Conservation (phyloP, 2,329 filamentous ascomycete genomes). For the Sclerotinia nivalis region DNA sequence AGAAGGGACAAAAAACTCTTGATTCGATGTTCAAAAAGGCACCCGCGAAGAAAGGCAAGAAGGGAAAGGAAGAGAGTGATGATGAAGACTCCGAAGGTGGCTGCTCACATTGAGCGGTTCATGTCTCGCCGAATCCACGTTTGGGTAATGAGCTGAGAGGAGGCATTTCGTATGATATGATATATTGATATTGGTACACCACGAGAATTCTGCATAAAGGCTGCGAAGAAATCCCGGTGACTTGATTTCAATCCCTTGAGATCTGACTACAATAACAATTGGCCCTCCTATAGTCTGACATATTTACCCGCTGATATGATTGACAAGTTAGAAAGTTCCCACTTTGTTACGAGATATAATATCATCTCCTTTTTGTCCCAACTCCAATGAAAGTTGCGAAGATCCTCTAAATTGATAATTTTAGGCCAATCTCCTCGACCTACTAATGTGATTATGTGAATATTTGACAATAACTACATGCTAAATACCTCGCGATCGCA, state of each 20-base stretch:
- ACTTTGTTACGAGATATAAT: neutral
- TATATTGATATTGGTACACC: conserved; percentile 2
- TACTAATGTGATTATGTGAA: too few relatives aligned
- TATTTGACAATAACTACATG: neutral
- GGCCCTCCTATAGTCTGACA: neutral
- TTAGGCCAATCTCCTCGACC: neutral
- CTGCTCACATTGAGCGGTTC: conserved; percentile 35
- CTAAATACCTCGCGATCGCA: neutral
- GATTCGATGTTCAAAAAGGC: conserved; percentile 44
- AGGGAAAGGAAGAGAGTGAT: conserved; percentile 41
- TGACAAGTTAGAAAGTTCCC: neutral
- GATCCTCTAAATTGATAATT: neutral
- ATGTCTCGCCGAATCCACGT: neutral
- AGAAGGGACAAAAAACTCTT: conserved; percentile 56
- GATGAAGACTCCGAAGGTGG: conserved; percentile 33
- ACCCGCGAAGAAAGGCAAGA: conserved; percentile 44
- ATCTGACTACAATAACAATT: neutral
- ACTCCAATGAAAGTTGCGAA: neutral
- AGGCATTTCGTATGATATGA: neutral
- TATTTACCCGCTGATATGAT: neutral
- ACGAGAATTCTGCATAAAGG: neutral
- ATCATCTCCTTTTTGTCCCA: neutral
- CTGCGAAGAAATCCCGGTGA: neutral
- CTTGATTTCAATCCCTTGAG: neutral
- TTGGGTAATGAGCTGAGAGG: neutral